phyloP scores from a whole-genome alignment of 352 stramenopile genomes.

The Phytopythium delawarense region DNA sequence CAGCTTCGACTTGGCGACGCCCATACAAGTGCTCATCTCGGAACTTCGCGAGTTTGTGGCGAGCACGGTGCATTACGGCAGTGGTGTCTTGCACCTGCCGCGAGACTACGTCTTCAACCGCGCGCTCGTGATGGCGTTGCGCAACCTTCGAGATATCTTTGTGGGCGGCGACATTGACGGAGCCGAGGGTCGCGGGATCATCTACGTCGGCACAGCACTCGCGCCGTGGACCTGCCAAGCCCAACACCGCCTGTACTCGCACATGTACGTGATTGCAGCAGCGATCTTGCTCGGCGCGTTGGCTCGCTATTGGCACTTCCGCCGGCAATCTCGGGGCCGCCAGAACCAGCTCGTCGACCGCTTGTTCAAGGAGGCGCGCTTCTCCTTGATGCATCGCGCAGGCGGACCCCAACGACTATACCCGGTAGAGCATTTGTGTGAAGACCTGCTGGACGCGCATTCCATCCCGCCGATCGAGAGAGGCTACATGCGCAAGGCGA shows the following conservation, averaged over 20 bases:
- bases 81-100: conserved; percentile 35
- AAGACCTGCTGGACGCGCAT: conserved; percentile 50
- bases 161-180: conserved; percentile 40
- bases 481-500: conserved; percentile 37
- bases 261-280: conserved; percentile 34
- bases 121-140: conserved; percentile 53
- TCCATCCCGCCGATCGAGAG: conserved; percentile 12
- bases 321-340: conserved; percentile 35
- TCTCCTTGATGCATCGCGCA: conserved; percentile 45
- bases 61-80: conserved; percentile 34
- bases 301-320: conserved; percentile 26
- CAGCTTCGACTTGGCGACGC: conserved; percentile 14
- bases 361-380: conserved; percentile 68
- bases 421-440: conserved; percentile 48
- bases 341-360: conserved; percentile 51
- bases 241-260: conserved; percentile 38
- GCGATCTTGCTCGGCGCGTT: conserved; percentile 26
- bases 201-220: conserved; percentile 39
- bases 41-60: conserved; percentile 47
- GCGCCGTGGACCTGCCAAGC: conserved; percentile 52
- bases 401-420: conserved; percentile 37
- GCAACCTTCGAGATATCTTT: conserved; percentile 47
- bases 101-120: conserved; percentile 58
- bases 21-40: conserved; percentile 41
- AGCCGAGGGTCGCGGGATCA: conserved; percentile 5